Conservation (phyloP, 768 basidiomycete genomes). For the Macrolepiota albuminosa region DNA sequence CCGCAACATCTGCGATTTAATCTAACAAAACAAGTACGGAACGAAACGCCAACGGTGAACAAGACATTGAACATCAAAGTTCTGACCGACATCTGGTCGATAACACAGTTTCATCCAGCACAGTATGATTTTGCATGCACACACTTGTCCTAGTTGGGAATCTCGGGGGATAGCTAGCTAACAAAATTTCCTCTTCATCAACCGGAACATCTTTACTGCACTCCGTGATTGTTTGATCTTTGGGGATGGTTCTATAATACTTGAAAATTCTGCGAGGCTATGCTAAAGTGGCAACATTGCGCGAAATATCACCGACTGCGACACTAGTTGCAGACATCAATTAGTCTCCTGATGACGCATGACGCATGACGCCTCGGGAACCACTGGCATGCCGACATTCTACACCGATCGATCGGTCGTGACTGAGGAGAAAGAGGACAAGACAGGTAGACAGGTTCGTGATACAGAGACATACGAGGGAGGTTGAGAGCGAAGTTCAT, state of each 20-base stretch:
- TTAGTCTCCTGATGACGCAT: conserved; percentile 6
- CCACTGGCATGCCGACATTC: neutral
- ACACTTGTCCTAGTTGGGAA: neutral
- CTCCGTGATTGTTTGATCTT: neutral
- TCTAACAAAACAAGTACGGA: neutral
- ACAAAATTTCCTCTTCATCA: neutral
- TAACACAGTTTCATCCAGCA: neutral
- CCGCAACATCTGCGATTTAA: conserved; percentile 9
- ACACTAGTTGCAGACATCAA: neutral
- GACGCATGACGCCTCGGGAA: neutral
- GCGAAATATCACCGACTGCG: neutral
- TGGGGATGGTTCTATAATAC: neutral
- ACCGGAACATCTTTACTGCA: neutral
- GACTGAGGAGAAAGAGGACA: neutral
- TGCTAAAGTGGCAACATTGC: neutral
- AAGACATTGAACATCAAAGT: neutral
- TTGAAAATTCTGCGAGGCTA: neutral
- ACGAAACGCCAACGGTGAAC: neutral
- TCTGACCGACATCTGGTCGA: neutral
- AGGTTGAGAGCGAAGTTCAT: neutral
- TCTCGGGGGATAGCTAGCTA: too few species aligned
- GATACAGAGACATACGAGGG: neutral
- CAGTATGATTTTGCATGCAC: neutral
- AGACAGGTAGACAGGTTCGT: neutral
- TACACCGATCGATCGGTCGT: neutral